Evolutionary conservation across 2,329 filamentous ascomycete genomes (phyloP).

Genomic region (Rhinocladiella mackenziei): DNA sequence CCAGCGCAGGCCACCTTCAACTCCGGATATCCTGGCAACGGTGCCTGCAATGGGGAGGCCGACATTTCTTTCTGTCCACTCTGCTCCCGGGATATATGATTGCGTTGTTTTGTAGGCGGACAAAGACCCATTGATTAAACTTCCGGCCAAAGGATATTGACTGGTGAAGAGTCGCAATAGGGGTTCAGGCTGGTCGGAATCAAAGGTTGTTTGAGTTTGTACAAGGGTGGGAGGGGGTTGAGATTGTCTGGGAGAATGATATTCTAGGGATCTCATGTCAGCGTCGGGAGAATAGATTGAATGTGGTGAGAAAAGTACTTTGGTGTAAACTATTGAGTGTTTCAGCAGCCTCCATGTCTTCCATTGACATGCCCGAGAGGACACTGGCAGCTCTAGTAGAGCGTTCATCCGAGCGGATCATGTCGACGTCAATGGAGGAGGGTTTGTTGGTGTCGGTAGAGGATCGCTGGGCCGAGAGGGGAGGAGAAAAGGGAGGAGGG

Average conservation of each 20-base stretch:
- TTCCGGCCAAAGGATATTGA: conserved; percentile 79
- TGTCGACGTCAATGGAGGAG: conserved; percentile 39
- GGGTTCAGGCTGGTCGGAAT: conserved; percentile 64
- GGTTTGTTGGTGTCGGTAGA: conserved; percentile 19
- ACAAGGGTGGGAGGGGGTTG: conserved; percentile 56
- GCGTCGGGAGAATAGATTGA: conserved; percentile 5
- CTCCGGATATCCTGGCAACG: conserved; percentile 78
- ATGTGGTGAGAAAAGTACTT: conserved; percentile 45
- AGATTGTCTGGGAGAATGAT: conserved; percentile 39
- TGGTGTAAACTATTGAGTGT: conserved; percentile 70
- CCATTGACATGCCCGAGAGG: conserved; percentile 41
- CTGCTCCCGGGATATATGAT: conserved; percentile 83
- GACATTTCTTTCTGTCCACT: conserved; percentile 85
- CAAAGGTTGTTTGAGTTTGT: conserved; percentile 33
- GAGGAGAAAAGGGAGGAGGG: conserved; percentile 28
- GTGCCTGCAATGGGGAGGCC: conserved; percentile 78
- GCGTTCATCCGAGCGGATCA: conserved; percentile 36
- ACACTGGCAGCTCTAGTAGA: conserved; percentile 44
- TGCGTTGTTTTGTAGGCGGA: conserved; percentile 84
- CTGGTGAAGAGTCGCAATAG: conserved; percentile 82
- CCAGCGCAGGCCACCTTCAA: conserved; percentile 81
- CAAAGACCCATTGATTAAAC: conserved; percentile 76
- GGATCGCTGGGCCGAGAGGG: conserved; percentile 20
- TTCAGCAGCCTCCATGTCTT: conserved; percentile 61
- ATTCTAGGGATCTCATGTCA: conserved; percentile 23